Evolutionary conservation across 225 moss, liverwort and hornwort species (phyloP).

Genomic region (Polytrichum formosum): DNA sequence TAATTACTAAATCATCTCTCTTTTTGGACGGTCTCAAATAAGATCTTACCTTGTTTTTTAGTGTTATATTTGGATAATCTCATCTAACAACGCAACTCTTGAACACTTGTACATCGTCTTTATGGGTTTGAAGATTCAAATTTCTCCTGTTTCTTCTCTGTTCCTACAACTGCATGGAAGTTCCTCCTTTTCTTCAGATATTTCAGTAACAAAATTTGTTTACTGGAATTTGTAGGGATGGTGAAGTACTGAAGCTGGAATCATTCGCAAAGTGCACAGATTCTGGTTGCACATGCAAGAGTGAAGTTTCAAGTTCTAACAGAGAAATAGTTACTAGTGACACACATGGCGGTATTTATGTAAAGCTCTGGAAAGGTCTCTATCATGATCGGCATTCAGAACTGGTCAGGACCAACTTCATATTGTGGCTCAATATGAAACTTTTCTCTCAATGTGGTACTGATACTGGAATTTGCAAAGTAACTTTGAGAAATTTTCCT

Average conservation of each 20-base stretch:
- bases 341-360: constrained; percentile 18
- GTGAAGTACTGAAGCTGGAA: constrained; percentile 34
- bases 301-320: neutral
- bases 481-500: too few species aligned
- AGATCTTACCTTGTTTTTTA: too few species aligned
- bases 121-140: too few species aligned
- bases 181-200: neutral
- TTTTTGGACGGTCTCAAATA: too few species aligned
- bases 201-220: neutral
- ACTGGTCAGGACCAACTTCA: constrained; percentile 15
- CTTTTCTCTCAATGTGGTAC: too few species aligned
- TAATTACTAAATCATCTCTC: neutral
- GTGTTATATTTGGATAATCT: too few species aligned
- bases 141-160: too few species aligned
- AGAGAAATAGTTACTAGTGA: neutral
- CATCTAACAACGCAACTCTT: too few species aligned
- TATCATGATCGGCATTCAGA: constrained; percentile 70
- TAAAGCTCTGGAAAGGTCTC: constrained; percentile 68
- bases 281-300: constrained; percentile 48
- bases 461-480: too few species aligned
- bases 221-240: constrained; percentile 34
- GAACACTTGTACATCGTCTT: too few species aligned
- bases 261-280: constrained; percentile 51
- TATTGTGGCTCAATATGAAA: too few species aligned
- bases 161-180: too few species aligned